Conservation (phyloP, 1,284 basidiomycete species). For the Marasmius sp. region DNA sequence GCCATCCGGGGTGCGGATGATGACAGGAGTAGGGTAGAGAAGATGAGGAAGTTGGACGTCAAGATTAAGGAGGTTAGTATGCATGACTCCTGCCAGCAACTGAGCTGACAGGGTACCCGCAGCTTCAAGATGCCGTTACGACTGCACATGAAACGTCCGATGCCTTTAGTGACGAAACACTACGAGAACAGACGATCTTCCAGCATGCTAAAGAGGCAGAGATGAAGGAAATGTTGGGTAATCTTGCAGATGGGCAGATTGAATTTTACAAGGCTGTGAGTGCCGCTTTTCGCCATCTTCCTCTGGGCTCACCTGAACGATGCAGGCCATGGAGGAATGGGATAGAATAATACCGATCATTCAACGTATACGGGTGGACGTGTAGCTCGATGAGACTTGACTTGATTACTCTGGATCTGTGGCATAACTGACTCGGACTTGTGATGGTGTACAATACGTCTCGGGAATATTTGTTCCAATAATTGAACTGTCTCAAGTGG, state of each 20-base stretch:
- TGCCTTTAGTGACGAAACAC: conserved; percentile 92
- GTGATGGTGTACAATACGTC: not conserved
- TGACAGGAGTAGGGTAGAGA: conserved; percentile 88
- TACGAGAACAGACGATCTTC: conserved; percentile 89
- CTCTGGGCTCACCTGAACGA: conserved; percentile 4
- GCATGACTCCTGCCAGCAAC: not conserved
- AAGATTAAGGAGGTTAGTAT: conserved; percentile 89
- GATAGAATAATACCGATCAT: conserved; percentile 86
- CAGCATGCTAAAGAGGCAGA: conserved; percentile 89
- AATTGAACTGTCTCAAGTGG: too few species aligned
- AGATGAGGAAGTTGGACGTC: conserved; percentile 87
- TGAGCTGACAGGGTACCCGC: conserved; percentile 7
- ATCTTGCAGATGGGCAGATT: conserved; percentile 91
- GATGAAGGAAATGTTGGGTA: conserved; percentile 91
- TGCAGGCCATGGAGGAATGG: conserved; percentile 89
- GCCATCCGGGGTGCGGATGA: conserved; percentile 90
- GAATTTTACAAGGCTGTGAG: conserved; percentile 87
- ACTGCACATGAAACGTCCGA: conserved; percentile 94
- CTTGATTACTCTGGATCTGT: not conserved
- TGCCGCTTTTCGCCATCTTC: conserved; percentile 13
- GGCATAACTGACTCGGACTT: not conserved
- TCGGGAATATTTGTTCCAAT: too few species aligned
- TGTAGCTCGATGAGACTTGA: conserved; percentile 38
- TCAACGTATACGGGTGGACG: conserved; percentile 85
- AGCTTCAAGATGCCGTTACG: conserved; percentile 96